Percentiles rank a stretch among this genome's conserved stretches.
These are phyloP conservation scores for Ophiorrhiza pumila DNA, from an alignment of 257 asterid genomes.

Conservation along the genomic window DNA sequence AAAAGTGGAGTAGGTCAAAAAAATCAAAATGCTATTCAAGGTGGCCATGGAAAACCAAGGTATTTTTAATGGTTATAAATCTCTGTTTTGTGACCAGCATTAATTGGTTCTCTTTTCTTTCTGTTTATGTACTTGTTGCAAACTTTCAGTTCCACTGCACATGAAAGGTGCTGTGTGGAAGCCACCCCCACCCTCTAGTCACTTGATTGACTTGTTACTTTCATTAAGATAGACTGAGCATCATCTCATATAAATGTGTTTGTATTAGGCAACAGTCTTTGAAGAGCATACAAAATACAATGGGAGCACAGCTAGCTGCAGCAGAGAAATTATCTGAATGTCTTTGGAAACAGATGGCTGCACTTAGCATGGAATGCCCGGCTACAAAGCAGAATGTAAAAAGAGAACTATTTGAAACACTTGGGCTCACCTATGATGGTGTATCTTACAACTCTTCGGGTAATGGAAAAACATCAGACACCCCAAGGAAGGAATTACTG, in stretches of 20 bases:
- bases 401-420: slow-evolving; percentile 76
- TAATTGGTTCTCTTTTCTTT: background rate
- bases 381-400: slow-evolving; percentile 50
- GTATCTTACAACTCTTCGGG: slow-evolving; percentile 44
- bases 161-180: background rate
- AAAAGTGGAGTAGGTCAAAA: slow-evolving; percentile 44
- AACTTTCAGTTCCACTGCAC: background rate
- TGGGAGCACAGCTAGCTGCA: slow-evolving; percentile 69
- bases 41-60: slow-evolving; percentile 64
- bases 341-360: slow-evolving; percentile 79
- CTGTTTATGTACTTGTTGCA: background rate
- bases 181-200: background rate
- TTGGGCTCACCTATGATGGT: slow-evolving; percentile 65
- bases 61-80: slow-evolving; percentile 17
- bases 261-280: slow-evolving; percentile 68
- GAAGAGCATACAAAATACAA: slow-evolving; percentile 61
- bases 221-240: background rate
- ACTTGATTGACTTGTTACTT: background rate
- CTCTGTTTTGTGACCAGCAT: background rate
- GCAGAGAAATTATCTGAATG: slow-evolving; percentile 88
- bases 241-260: slow-evolving; percentile 1
- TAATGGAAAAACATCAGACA: slow-evolving; percentile 36
- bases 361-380: slow-evolving; percentile 56
- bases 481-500: slow-evolving; percentile 42
- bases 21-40: slow-evolving; percentile 41